phyloP scores from a whole-genome alignment of 148 eudicot genomes.

The Fallopia convolvulus region DNA sequence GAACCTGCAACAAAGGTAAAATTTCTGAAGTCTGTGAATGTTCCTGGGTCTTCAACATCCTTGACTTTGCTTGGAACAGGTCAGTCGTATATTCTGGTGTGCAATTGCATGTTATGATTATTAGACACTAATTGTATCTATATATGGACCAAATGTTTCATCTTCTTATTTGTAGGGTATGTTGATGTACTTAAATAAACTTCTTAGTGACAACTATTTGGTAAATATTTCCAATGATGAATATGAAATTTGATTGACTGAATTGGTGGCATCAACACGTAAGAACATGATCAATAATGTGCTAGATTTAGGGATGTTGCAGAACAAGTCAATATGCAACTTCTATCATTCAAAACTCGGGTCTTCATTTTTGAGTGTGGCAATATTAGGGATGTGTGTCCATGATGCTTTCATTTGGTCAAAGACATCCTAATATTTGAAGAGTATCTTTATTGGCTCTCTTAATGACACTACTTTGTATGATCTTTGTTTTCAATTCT shows the following conservation, averaged over 20 bases:
- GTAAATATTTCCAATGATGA: background rate
- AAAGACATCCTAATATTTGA: background rate
- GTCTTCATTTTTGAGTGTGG: background rate
- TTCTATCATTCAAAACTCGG: background rate
- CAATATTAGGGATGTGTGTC: background rate
- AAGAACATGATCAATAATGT: background rate
- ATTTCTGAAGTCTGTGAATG: slow-evolving; percentile 45
- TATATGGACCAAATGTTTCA: background rate
- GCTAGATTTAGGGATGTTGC: background rate
- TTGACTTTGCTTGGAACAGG: slow-evolving; percentile 84
- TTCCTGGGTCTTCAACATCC: slow-evolving; percentile 73
- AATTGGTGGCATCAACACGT: background rate
- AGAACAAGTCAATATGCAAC: background rate
- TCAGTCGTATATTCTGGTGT: slow-evolving; percentile 19
- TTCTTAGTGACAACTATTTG: background rate
- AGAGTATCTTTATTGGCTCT: background rate
- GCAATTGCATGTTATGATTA: background rate
- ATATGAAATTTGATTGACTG: background rate
- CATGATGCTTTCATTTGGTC: background rate
- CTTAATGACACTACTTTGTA: background rate
- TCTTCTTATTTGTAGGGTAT: background rate
- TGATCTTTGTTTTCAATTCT: background rate
- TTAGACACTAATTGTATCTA: background rate
- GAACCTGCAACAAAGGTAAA: slow-evolving; percentile 81
- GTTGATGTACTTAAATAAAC: background rate